Conservation (phyloP, 1,284 basidiomycete species). For the Malassezia pachydermatis region DNA sequence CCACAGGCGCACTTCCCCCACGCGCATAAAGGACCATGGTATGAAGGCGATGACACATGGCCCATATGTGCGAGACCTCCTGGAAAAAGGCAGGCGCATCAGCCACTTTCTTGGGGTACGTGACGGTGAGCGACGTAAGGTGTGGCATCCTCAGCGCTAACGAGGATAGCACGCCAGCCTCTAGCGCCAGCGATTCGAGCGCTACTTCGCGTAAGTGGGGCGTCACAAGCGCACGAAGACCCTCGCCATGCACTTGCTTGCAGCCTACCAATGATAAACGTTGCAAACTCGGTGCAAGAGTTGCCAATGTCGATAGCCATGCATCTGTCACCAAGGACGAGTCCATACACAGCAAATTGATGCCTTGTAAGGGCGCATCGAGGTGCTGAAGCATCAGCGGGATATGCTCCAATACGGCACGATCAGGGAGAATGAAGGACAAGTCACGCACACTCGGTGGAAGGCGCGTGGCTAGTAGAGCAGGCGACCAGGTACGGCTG, state of each 20-base stretch:
- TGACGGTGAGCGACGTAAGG: conserved; percentile 20
- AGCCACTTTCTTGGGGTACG: conserved; percentile 21
- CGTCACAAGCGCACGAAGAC: conserved; percentile 24
- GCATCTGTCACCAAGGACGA: conserved; percentile 32
- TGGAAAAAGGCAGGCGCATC: conserved; percentile 9
- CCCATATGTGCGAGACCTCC: neutral
- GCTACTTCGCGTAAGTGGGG: conserved; percentile 25
- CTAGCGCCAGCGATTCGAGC: conserved; percentile 29
- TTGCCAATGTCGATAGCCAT: conserved; percentile 21
- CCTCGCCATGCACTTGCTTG: conserved; percentile 29
- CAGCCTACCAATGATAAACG: conserved; percentile 35
- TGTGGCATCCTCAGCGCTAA: neutral
- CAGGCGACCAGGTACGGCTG: conserved; percentile 27
- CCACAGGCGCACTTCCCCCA: conserved; percentile 9
- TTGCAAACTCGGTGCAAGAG: conserved; percentile 15
- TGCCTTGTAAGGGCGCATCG: conserved; percentile 5
- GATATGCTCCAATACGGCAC: conserved; percentile 5
- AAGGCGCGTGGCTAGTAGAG: conserved; percentile 21
- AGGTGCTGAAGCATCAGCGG: conserved; percentile 1
- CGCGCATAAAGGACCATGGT: conserved; percentile 10
- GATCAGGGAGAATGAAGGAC: conserved; percentile 20
- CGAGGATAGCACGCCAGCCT: neutral
- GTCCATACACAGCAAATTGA: conserved; percentile 28
- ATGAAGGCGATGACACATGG: neutral
- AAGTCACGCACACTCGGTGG: conserved; percentile 15